Evolutionary conservation across 108 stramenopile genomes (phyloP).

Genomic region (Nitzschia inconspicua): DNA sequence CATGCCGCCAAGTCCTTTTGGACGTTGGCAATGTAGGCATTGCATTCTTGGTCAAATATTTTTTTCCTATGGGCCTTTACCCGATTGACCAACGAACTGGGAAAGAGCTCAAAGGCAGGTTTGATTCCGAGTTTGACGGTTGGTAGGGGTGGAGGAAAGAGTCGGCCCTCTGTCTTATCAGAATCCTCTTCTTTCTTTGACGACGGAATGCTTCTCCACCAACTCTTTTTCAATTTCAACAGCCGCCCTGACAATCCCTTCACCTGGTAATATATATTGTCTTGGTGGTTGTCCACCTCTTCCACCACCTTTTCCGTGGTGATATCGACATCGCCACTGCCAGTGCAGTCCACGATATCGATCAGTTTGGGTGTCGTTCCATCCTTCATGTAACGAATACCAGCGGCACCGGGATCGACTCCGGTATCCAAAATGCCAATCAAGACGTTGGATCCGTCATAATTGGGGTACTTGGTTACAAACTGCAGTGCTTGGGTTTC

Average conservation of each 20-base stretch:
- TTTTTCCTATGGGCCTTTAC: constrained; percentile 46
- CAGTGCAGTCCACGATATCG: constrained; percentile 88
- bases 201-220: constrained; percentile 25
- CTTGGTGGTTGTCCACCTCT: neutral
- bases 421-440: constrained; percentile 92
- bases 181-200: neutral
- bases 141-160: neutral
- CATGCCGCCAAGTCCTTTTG: constrained; percentile 18
- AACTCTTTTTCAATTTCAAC: constrained; percentile 26
- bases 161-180: neutral
- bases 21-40: constrained; percentile 2
- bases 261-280: constrained; percentile 10
- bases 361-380: constrained; percentile 70
- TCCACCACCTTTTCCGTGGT: constrained; percentile 16
- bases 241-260: constrained; percentile 49
- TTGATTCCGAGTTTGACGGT: constrained; percentile 54
- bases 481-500: constrained; percentile 51
- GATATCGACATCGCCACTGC: constrained; percentile 85
- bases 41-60: constrained; percentile 13
- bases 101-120: constrained; percentile 62
- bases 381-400: constrained; percentile 45
- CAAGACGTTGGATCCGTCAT: constrained; percentile 76
- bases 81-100: constrained; percentile 29
- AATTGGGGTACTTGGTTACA: constrained; percentile 35
- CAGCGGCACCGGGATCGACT: constrained; percentile 80